phyloP scores from a whole-genome alignment of 257 asterid genomes.

The Solanum chilense region DNA sequence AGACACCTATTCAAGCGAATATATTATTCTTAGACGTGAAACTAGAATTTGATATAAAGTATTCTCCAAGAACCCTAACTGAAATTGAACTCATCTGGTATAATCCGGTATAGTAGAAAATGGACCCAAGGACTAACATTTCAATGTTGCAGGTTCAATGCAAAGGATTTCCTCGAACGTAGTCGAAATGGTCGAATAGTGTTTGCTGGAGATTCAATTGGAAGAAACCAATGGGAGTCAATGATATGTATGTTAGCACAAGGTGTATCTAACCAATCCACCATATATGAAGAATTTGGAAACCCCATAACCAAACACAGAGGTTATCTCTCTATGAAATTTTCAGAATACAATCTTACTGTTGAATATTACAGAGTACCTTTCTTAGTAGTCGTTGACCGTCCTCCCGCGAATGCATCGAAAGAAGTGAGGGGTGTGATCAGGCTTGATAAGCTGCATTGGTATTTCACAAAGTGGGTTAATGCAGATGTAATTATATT shows the following conservation, averaged over 20 bases:
- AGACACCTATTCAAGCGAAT: no score
- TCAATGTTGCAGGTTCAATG: slow-evolving; percentile 32
- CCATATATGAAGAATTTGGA: slow-evolving; percentile 55
- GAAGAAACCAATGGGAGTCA: slow-evolving; percentile 97
- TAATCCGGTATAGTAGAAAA: no score
- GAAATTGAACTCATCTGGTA: no score
- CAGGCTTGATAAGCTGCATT: slow-evolving; percentile 63
- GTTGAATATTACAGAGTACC: slow-evolving; percentile 82
- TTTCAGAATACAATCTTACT: slow-evolving; percentile 70
- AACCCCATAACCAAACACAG: slow-evolving; percentile 79
- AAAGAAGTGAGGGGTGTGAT: slow-evolving; percentile 50
- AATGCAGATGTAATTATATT: slow-evolving; percentile 62
- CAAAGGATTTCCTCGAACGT: slow-evolving; percentile 47
- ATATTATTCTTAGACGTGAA: not conserved
- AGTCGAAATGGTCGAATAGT: slow-evolving; percentile 47
- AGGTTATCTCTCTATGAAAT: slow-evolving; percentile 70
- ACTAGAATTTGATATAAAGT: no score
- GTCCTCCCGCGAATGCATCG: slow-evolving; percentile 46
- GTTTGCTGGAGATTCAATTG: slow-evolving; percentile 91
- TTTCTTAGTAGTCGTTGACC: slow-evolving; percentile 43
- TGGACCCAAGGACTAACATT: not conserved
- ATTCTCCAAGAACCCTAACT: no score
- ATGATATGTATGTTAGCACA: slow-evolving; percentile 71
- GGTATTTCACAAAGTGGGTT: slow-evolving; percentile 60
- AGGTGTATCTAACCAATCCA: slow-evolving; percentile 53